A percentile compares a stretch with the other conserved stretches of the same genome.
These are phyloP conservation scores for Balakata baccata DNA, from an alignment of 345 rosid genomes.

Conservation along the genomic window DNA sequence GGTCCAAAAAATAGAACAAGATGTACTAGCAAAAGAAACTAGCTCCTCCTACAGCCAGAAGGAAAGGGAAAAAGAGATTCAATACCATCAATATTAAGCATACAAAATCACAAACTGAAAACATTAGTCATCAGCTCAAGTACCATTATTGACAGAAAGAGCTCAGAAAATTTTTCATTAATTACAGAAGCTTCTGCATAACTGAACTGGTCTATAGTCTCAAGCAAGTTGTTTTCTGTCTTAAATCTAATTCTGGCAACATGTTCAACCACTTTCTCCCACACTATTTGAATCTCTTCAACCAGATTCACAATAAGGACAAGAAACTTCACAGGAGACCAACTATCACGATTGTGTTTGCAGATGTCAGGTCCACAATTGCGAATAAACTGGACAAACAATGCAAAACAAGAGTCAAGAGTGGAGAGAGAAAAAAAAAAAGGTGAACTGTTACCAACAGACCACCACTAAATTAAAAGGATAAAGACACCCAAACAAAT, in stretches of 20 bases:
- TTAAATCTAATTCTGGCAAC: conserved; percentile 26
- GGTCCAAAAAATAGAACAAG: conserved; percentile 66
- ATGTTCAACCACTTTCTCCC: conserved; percentile 39
- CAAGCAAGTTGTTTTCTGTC: conserved; percentile 26
- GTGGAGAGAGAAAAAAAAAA: conserved; percentile 2
- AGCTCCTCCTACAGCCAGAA: conserved; percentile 58
- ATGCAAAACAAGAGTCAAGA: conserved; percentile 16
- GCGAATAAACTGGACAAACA: conserved; percentile 56
- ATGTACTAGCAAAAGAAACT: conserved; percentile 56
- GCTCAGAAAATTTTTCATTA: conserved; percentile 41
- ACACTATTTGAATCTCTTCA: conserved; percentile 59
- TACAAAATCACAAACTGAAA: background rate
- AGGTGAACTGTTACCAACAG: background rate
- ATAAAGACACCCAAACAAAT: background rate
- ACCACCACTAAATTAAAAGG: background rate
- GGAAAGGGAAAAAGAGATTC: background rate
- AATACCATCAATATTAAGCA: conserved; percentile 11
- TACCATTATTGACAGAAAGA: conserved; percentile 60
- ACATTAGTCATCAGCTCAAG: conserved; percentile 5
- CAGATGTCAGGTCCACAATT: conserved; percentile 40
- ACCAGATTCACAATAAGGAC: conserved; percentile 55
- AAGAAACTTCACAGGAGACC: conserved; percentile 57
- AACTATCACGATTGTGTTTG: conserved; percentile 41
- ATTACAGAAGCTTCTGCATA: conserved; percentile 32
- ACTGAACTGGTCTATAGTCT: conserved; percentile 31